phyloP scores from a whole-genome alignment of 2,329 filamentous ascomycete species.

The Pyricularia sp. region DNA sequence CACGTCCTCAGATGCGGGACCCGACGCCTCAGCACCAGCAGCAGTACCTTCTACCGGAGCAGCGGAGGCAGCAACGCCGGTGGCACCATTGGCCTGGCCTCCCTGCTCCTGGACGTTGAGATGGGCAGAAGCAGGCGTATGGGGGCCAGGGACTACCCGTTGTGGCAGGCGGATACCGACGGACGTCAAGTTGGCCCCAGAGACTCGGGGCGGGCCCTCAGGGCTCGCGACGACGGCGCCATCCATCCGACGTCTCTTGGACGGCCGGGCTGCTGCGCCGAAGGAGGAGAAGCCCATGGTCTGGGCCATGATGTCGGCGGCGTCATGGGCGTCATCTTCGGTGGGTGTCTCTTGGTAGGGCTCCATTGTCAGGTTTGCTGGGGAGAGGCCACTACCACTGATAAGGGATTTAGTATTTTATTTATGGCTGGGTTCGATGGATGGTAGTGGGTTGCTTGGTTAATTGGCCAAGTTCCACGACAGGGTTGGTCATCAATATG shows the following conservation, averaged over 20 bases:
- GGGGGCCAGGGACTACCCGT: slow-evolving; percentile 12
- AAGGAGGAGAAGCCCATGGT: slow-evolving; percentile 69
- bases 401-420: background rate
- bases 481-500: background rate
- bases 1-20: background rate
- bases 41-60: slow-evolving; percentile 13
- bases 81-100: slow-evolving; percentile 8
- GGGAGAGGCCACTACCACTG: background rate
- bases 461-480: background rate
- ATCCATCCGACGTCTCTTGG: slow-evolving; percentile 62
- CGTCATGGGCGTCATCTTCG: slow-evolving; percentile 20
- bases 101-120: slow-evolving; percentile 27
- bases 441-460: background rate
- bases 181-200: slow-evolving; percentile 16
- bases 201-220: slow-evolving; percentile 11
- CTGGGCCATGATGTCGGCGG: slow-evolving; percentile 49
- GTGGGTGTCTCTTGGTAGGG: background rate
- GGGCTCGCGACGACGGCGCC: slow-evolving; percentile 36
- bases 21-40: slow-evolving; percentile 7
- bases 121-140: slow-evolving; percentile 8
- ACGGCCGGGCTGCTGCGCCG: slow-evolving; percentile 40
- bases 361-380: background rate
- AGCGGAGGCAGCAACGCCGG: slow-evolving; percentile 7
- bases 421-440: background rate
- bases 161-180: slow-evolving; percentile 5